A percentile compares a stretch with the other conserved stretches of the same genome.
Conservation (phyloP, 768 basidiomycete species). For the Podaxis mareebaensis region DNA sequence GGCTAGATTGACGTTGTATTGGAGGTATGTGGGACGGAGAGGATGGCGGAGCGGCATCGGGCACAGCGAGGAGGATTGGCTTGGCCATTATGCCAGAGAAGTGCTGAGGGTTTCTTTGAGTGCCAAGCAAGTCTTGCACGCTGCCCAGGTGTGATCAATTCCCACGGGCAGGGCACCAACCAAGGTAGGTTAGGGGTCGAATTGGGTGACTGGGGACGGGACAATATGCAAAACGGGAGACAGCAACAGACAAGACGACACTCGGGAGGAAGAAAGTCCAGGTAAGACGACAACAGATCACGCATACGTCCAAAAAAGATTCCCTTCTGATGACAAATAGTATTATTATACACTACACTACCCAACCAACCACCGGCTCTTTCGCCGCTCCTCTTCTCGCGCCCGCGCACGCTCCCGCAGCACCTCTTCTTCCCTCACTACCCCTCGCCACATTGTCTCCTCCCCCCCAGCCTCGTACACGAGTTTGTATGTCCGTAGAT, state of each 20-base stretch:
- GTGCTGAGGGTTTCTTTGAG: constrained; percentile 27
- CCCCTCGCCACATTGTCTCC: constrained; percentile 46
- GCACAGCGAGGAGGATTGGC: constrained; percentile 41
- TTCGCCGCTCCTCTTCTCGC: constrained; percentile 59
- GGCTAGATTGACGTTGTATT: not conserved
- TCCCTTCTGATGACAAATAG: constrained; percentile 18
- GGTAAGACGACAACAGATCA: constrained; percentile 15
- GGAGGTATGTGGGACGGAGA: constrained; percentile 15
- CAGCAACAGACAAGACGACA: not conserved
- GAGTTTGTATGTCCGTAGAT: constrained; percentile 63
- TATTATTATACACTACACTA: constrained; percentile 13
- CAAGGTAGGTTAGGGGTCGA: constrained; percentile 10
- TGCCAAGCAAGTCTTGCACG: constrained; percentile 41
- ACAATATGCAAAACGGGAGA: not conserved
- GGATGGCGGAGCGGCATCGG: constrained; percentile 26
- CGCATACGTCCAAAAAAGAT: constrained; percentile 19
- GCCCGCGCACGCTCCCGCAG: constrained; percentile 36
- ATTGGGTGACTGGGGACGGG: too few relatives aligned
- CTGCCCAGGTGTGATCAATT: constrained; percentile 13
- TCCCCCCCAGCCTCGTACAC: constrained; percentile 69
- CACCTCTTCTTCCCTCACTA: constrained; percentile 36
- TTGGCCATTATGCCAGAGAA: constrained; percentile 49
- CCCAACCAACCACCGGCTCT: constrained; percentile 34
- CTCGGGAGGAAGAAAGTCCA: constrained; percentile 16
- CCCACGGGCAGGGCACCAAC: constrained; percentile 1